Conservation (phyloP, 768 basidiomycete genomes). For the Trametes meyenii region DNA sequence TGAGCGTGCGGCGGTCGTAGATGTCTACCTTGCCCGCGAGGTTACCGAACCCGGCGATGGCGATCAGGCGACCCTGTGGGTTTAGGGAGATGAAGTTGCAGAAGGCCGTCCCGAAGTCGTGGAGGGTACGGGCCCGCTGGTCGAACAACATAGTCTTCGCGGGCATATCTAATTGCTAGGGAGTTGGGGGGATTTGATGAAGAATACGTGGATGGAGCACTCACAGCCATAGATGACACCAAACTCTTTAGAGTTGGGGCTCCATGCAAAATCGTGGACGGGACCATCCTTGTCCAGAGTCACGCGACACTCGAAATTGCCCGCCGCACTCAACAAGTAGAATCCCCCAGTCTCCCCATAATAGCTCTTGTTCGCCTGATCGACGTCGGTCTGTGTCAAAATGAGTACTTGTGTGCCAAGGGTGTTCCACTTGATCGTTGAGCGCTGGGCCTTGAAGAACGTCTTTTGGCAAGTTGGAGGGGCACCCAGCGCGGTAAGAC, state of each 20-base stretch:
- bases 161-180: conserved; percentile 74
- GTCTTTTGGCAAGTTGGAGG: conserved; percentile 86
- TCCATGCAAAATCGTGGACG: conserved; percentile 96
- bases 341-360: conserved; percentile 93
- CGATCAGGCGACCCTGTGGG: conserved; percentile 86
- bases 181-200: not conserved
- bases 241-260: conserved; percentile 95
- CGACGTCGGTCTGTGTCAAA: conserved; percentile 94
- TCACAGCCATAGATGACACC: conserved; percentile 94
- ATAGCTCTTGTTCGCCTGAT: conserved; percentile 96
- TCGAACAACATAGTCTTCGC: conserved; percentile 93
- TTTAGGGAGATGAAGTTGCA: conserved; percentile 95
- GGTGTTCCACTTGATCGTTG: conserved; percentile 94
- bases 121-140: conserved; percentile 80
- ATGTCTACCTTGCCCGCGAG: conserved; percentile 93
- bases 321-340: conserved; percentile 89
- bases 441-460: conserved; percentile 94
- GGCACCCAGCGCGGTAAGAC: conserved; percentile 60
- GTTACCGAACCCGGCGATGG: conserved; percentile 95
- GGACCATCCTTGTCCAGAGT: conserved; percentile 94
- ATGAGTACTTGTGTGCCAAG: conserved; percentile 91
- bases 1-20: conserved; percentile 84
- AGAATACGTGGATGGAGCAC: conserved; percentile 36
- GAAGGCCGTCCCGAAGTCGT: conserved; percentile 90
- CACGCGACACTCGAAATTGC: conserved; percentile 92